Percentiles rank a stretch among this genome's conserved stretches.
phyloP scores from a whole-genome alignment of 495 filamentous ascomycete species.

The Aspergillus kassunensis region DNA sequence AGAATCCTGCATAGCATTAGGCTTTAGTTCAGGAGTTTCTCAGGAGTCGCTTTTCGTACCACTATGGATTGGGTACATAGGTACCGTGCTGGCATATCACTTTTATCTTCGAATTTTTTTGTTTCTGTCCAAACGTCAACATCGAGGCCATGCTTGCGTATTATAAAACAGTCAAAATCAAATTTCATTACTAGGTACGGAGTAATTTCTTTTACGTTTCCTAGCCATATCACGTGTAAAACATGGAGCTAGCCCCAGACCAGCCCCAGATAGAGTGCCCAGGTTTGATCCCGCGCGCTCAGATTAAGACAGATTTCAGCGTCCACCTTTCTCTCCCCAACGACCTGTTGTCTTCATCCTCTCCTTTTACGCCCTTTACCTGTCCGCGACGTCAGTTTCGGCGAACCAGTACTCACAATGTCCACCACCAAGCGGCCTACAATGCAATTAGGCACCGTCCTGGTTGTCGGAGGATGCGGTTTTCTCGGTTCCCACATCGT shows the following conservation, averaged over 20 bases:
- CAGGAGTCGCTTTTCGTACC: no score
- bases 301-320: constrained; percentile 11
- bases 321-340: not conserved
- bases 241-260: not conserved
- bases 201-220: no score
- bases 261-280: not conserved
- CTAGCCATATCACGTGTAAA: not conserved
- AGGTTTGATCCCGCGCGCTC: not conserved
- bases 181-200: no score
- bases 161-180: no score
- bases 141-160: no score
- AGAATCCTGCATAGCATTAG: no score
- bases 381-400: not conserved
- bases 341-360: not conserved
- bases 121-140: no score
- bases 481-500: constrained; percentile 59
- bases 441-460: constrained; percentile 44
- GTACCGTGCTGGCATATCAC: no score
- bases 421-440: constrained; percentile 32
- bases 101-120: no score
- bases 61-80: no score
- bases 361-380: constrained; percentile 12
- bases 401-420: constrained; percentile 22
- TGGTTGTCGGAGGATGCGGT: constrained; percentile 55
- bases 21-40: no score